Evolutionary conservation across 2,329 filamentous ascomycete genomes (phyloP), one percentile per base, ranked within the genome.

Genomic region (Balansia obtecta): DNA sequence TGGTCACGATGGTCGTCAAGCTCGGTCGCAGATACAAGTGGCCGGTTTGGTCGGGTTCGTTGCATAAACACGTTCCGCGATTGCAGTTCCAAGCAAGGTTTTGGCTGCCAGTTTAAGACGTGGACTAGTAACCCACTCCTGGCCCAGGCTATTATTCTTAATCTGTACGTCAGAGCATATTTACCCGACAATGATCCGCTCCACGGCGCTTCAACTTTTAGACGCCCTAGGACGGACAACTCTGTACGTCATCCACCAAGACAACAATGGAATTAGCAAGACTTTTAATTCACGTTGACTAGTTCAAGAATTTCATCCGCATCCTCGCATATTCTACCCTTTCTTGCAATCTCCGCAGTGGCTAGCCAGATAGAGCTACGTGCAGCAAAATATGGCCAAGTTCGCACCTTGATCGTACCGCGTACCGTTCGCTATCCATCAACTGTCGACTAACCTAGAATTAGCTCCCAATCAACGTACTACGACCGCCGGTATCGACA

Each of bases 401-500:
- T 51, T 20, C 18, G 46, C n/a, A 40, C 11, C 4, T n/a, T 9
- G 22, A 9, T 33, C 39, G 12, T 9, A 22, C 30, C 11, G 18
- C 39, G 12, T 9, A 22, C 30, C 11, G 18, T 38, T 15, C 15
- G 7, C 9, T 18, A 22, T 9, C 22, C 15, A n/a, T 12, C 12
- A 8, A 15, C 39, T 9, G 27, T 38, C 37, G n/a, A 32, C 48
- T 50, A 41, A 53, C 39, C 7, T 7, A 40, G n/a, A 13, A 41
- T 40, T 20, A 70, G 72, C 60, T 68, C 71, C 58, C 74, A 70
- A 54, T 72, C 71, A 42, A 89, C 88, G 57, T 98, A 98, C 77
- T 98, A 97, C 75, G 87, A 95, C 70, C 82, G 83, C 64, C 78
- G 86, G 63, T 86, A 86, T 71, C 83, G 86, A 57, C 89, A 94